Base-by-base conservation (phyloP, 2,329 filamentous ascomycete species). In the Ophiostoma australiae region DNA sequence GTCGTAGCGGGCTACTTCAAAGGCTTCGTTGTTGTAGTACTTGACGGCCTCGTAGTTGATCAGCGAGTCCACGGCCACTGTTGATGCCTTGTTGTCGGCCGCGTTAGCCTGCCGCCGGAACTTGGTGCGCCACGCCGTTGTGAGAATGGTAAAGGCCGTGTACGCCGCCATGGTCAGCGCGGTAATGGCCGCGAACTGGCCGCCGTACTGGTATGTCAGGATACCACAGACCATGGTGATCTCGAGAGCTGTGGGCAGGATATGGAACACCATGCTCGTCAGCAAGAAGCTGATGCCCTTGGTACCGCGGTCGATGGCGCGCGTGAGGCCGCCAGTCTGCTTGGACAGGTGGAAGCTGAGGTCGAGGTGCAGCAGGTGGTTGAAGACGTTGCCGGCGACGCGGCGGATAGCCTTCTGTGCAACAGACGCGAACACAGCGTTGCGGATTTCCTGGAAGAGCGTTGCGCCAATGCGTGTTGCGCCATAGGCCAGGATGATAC, bases 21-120 rank as follows among this genome's bases (percentile, higher is more conserved):
- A 98, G 75, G 91, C 92, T 78, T 99, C 96, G 77, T 99, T 99
- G 83, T 99, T 99, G 83, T 98, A 99, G 82, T 98, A 97, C 81
- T 99, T 99, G 78, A 99, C 95, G 17, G 96, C 94, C 80, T 99
- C 95, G 77, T 97, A 99, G 82, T 99, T 99, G 84, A 99, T 97
- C 69, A 99, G 83, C 0, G 94, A 97, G 81, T 99, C 95, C 1
- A 98, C 94, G 0, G 94, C 94, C 8, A 98, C 93, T 0, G 94
- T 98, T 0, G 94, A 96, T 0, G 93, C 95, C 78, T 90, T 92
- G 80, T 98, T 99, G 76, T 99, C 96, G 0, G 95, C 96, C 6
- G 93, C 93, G 78, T 99, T 99, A 55, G 95, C 93, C 80, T 96
- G 92, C 76, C 94, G 91, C 67, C 96, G 87, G 80, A 99, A 99